These are phyloP conservation scores for Myriosclerotinia duriaeana DNA, from an alignment of 2,329 filamentous ascomycete genomes.

Conservation along the genomic window DNA sequence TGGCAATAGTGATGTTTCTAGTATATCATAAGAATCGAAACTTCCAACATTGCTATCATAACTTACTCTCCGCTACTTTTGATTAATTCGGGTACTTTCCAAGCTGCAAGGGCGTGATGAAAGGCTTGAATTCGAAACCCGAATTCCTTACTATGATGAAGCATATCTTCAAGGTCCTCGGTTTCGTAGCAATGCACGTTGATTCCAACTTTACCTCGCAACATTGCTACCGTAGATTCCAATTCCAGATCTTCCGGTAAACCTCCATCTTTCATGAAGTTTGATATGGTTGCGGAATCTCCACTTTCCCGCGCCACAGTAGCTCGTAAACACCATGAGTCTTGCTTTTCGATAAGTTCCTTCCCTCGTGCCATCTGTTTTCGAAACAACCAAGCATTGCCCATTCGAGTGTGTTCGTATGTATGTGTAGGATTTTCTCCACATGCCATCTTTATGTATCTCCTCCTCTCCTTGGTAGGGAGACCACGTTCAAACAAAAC, in stretches of 20 bases:
- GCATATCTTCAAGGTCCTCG: constrained; percentile 47
- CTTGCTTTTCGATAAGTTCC: constrained; percentile 43
- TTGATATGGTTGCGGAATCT: constrained; percentile 30
- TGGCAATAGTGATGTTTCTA: constrained; percentile 47
- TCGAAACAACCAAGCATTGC: constrained; percentile 44
- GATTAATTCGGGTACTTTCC: constrained; percentile 45
- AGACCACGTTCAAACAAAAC: constrained; percentile 46
- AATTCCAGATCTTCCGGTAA: constrained; percentile 43
- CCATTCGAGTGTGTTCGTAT: constrained; percentile 46
- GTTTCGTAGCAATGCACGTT: constrained; percentile 49
- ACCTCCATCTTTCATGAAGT: constrained; percentile 31
- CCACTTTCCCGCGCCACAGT: constrained; percentile 29
- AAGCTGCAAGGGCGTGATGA: constrained; percentile 46
- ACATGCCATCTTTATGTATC: constrained; percentile 50
- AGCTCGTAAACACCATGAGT: constrained; percentile 40
- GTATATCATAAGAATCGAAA: constrained; percentile 3
- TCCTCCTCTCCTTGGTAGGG: constrained; percentile 37
- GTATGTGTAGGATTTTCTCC: constrained; percentile 47
- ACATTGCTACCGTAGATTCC: constrained; percentile 45
- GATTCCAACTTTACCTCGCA: constrained; percentile 46
- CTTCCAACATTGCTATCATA: background rate
- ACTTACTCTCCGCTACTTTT: constrained; percentile 44
- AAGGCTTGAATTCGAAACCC: constrained; percentile 46
- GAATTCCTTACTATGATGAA: constrained; percentile 47
- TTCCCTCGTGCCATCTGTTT: constrained; percentile 44